Evolutionary conservation across 83 land plant species (phyloP).

Genomic region (Picea abies): DNA sequence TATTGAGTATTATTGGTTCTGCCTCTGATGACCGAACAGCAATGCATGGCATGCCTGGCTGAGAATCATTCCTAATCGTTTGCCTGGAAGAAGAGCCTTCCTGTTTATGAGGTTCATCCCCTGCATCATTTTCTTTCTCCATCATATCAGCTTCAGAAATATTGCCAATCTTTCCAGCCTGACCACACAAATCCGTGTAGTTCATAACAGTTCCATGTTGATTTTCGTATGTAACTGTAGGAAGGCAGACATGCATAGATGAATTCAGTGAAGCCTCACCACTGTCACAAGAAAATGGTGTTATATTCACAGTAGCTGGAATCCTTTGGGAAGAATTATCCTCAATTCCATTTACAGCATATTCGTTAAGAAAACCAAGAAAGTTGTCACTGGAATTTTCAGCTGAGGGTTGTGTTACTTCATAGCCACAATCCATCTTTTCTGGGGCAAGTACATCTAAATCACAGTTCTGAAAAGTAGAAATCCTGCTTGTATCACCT

Average conservation of each 20-base stretch:
- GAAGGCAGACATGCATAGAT: background rate
- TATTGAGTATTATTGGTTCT: background rate
- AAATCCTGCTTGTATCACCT: background rate
- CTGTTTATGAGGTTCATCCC: background rate
- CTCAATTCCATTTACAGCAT: background rate
- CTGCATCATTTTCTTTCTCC: background rate
- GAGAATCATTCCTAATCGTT: background rate
- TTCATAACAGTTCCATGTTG: background rate
- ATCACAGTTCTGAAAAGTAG: background rate
- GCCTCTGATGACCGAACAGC: background rate
- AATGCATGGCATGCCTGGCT: background rate
- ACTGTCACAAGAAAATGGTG: background rate
- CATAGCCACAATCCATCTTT: background rate
- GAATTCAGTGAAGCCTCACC: background rate
- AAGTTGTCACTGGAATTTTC: conserved; percentile 6
- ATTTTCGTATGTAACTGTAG: background rate
- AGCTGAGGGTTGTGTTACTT: background rate
- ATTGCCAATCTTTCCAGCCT: background rate
- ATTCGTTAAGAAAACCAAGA: background rate
- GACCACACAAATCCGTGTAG: background rate
- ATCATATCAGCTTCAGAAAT: background rate
- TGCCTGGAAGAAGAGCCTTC: background rate
- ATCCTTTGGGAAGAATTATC: background rate
- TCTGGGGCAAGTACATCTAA: background rate
- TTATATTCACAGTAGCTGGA: background rate